Base-by-base conservation (phyloP, 345 rosid genomes). In the Moricandia moricandioides region DNA sequence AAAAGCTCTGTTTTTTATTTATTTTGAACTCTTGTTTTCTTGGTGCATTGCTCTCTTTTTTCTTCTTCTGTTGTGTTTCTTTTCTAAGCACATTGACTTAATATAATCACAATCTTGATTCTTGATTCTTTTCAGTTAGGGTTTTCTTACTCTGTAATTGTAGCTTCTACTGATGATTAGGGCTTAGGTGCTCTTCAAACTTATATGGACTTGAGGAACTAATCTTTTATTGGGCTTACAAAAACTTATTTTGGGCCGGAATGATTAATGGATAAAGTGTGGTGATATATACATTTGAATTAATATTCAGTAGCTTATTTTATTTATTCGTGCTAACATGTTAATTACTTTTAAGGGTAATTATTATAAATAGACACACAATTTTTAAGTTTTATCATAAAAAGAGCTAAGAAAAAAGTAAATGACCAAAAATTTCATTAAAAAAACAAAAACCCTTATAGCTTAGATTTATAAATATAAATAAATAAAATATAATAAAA, bases 51-150 rank as follows among this genome's bases (percentile, higher is more conserved):
- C 3, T 69, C n/a, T 69, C 51, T 8, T 29, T 68, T 33, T 49
- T 24, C 14, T 69, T 34, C 27, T 17, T 51, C 7, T 35, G 54
- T 61, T 61, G 24, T 75, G 14, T 33, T 27, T 70, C 66, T 75
- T n/a, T 45, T 57, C 2, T 39, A 52, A 12, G 60, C 52, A 17
- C 12, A 18, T 3, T 39, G 12, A n/a, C n/a, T n/a, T 13, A 8
- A 57, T 65, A 16, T 58, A n/a, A 45, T 21, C 39, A 59, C 21
- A 67, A 74, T 59, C 57, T 45, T 60, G 68, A 33, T 43, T 71
- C 30, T 18, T 21, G 24, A 21, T 21, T 21, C 24, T 21, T 21
- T 21, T 13, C 34, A 5, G 26, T 24, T 35, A 34, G 39, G 35
- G 69, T 26, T 52, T 26, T 24, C 31, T 37, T 16, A 55, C 9